phyloP scores from a whole-genome alignment of 768 basidiomycete species.

The Erythrobasidium yunnanense region DNA sequence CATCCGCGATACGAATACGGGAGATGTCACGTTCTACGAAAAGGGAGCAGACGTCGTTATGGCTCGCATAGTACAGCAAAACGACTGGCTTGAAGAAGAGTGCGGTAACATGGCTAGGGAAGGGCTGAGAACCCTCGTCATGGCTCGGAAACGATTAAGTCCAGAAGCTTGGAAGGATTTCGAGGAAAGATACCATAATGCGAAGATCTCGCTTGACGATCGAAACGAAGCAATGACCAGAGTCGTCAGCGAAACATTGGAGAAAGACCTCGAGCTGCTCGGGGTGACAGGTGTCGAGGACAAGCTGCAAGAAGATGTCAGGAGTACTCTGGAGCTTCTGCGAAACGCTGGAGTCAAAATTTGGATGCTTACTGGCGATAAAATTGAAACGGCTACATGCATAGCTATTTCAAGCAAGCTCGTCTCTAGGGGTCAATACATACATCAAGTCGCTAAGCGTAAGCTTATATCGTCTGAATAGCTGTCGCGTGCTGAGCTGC shows the following conservation, averaged over 20 bases:
- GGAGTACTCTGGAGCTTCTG: conserved; percentile 77
- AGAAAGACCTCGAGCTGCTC: conserved; percentile 78
- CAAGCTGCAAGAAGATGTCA: conserved; percentile 94
- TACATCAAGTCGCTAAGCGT: conserved; percentile 92
- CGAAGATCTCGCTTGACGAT: conserved; percentile 62
- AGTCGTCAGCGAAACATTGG: conserved; percentile 66
- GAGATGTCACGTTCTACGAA: conserved; percentile 79
- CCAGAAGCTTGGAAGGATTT: conserved; percentile 63
- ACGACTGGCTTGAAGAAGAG: conserved; percentile 99
- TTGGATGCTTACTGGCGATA: conserved; percentile 99
- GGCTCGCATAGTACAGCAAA: conserved; percentile 83
- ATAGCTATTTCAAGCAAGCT: conserved; percentile 96
- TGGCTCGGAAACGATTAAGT: conserved; percentile 68
- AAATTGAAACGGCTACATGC: conserved; percentile 95
- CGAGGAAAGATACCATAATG: conserved; percentile 59
- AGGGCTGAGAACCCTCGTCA: conserved; percentile 83
- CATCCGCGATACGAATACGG: conserved; percentile 62
- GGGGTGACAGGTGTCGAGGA: conserved; percentile 98
- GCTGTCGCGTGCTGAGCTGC: not conserved
- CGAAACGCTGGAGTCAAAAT: conserved; percentile 96
- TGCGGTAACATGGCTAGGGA: conserved; percentile 97
- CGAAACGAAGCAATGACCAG: conserved; percentile 67
- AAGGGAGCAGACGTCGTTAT: conserved; percentile 99
- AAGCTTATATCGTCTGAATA: not conserved
- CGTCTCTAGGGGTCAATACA: conserved; percentile 90